Percentiles rank a stretch among this genome's conserved stretches.
phyloP scores from a whole-genome alignment of 768 basidiomycete species.

The Boletus vinaceobasis region DNA sequence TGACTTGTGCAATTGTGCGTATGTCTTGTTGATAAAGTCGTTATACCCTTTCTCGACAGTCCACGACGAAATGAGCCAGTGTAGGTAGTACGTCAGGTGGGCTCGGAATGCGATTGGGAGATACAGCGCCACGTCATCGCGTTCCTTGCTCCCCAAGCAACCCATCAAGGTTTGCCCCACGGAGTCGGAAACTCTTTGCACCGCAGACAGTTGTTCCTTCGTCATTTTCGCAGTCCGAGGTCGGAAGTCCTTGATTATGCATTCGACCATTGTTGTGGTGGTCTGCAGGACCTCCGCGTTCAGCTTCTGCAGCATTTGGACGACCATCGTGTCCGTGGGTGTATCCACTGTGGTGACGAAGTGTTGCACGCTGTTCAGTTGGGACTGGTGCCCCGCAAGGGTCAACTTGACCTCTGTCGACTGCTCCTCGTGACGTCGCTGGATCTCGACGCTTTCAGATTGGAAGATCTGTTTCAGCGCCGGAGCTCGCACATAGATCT shows the following conservation, averaged over 20 bases:
- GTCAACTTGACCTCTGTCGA: background rate
- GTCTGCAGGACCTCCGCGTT: slow-evolving; percentile 10
- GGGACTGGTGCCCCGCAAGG: background rate
- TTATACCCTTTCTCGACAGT: slow-evolving; percentile 1
- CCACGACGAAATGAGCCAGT: slow-evolving; percentile 8
- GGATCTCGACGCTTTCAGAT: background rate
- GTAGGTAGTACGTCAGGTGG: background rate
- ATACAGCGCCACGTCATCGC: background rate
- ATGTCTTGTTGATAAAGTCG: slow-evolving; percentile 2
- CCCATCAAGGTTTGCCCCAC: background rate
- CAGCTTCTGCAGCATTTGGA: slow-evolving; percentile 5
- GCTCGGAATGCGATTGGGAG: slow-evolving; percentile 10
- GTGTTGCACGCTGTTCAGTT: background rate
- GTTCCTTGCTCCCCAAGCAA: background rate
- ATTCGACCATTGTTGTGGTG: slow-evolving; percentile 5
- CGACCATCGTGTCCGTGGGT: slow-evolving; percentile 1
- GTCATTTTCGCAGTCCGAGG: background rate
- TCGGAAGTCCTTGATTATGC: background rate
- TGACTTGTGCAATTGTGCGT: background rate
- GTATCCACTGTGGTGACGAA: slow-evolving; percentile 9
- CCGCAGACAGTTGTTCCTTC: background rate
- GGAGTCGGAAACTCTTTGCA: background rate
- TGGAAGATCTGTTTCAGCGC: background rate
- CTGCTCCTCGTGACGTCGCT: background rate
- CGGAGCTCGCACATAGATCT: slow-evolving; percentile 6